Evolutionary conservation across 139 green algal species (phyloP), one percentile per base, ranked within the genome.

Genomic region (Spirogloea muscicola): DNA sequence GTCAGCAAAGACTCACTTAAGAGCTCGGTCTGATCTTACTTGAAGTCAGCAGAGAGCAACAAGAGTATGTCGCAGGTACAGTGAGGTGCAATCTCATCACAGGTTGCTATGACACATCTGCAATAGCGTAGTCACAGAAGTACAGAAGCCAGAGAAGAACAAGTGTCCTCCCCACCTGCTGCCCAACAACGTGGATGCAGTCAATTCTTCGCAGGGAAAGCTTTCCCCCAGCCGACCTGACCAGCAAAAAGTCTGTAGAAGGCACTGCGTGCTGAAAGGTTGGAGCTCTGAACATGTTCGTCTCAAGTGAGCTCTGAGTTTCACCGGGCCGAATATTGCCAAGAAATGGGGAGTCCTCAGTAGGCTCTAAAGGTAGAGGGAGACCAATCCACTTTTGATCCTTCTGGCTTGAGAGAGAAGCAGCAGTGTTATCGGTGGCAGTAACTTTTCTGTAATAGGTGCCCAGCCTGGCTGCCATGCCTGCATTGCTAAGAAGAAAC

Each of bases 191-290:
- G 7, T 77, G 63, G 33, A 80, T 16, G 46, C 63, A 10, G 9
- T 76, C 21, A 13, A 96, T 49, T 74, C 90, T 84, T 6, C 90
- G 78, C 44, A 95, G 33, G 3, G 63, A 52, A 52, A 95, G 63
- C 0, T 58, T 70, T 16, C 90, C 90, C 1, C 49, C 66, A 27
- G 76, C 51, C 4, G 49, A 46, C 21, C 89, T 82, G n/a, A 93
- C 51, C 4, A 96, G 79, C 74, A 95, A 61, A 68, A 95, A 95
- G 82, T 95, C 90, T n/a, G 84, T 80, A 31, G 43, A 0, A 68
- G 29, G 66, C 25, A 84, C 49, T 3, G 52, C 18, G 80, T 94
- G 84, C 21, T 83, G 68, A 31, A 72, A 68, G 1, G 83, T 88
- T 0, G 88, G 87, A 0, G 87, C 77, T 39, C 84, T 82, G 62